Conservation (phyloP, 345 rosid genomes). For the Anastatica hierochuntica region DNA sequence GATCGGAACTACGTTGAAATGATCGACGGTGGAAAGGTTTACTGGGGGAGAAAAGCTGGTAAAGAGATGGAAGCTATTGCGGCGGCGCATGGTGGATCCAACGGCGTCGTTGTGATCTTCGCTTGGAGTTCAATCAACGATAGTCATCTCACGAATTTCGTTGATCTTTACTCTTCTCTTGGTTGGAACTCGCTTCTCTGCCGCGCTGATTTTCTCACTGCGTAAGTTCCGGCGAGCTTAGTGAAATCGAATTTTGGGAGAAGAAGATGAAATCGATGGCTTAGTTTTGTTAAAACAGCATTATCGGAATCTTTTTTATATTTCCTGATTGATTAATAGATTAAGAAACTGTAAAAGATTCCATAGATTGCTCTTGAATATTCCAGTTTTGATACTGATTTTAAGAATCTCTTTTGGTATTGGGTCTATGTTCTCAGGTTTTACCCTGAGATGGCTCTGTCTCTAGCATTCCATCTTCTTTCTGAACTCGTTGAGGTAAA, state of each 20-base stretch:
- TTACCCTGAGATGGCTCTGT: constrained; percentile 63
- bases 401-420: constrained; percentile 13
- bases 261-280: neutral
- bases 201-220: constrained; percentile 61
- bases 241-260: neutral
- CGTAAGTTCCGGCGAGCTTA: constrained; percentile 33
- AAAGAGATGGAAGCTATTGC: constrained; percentile 7
- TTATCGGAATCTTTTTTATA: neutral
- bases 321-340: no score
- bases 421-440: constrained; percentile 44
- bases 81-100: constrained; percentile 29
- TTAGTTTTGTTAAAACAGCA: constrained; percentile 1
- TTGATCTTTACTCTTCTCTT: constrained; percentile 77
- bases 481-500: constrained; percentile 67
- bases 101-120: constrained; percentile 70
- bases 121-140: constrained; percentile 61
- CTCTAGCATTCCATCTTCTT: constrained; percentile 59
- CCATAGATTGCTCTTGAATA: neutral
- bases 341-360: neutral
- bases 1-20: constrained; percentile 18
- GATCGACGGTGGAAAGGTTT: constrained; percentile 53
- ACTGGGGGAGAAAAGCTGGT: constrained; percentile 46
- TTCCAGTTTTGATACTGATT: constrained; percentile 9
- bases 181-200: constrained; percentile 84
- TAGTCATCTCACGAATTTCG: constrained; percentile 33